Conservation (phyloP, 495 filamentous ascomycete genomes). For the Podospora sp. region DNA sequence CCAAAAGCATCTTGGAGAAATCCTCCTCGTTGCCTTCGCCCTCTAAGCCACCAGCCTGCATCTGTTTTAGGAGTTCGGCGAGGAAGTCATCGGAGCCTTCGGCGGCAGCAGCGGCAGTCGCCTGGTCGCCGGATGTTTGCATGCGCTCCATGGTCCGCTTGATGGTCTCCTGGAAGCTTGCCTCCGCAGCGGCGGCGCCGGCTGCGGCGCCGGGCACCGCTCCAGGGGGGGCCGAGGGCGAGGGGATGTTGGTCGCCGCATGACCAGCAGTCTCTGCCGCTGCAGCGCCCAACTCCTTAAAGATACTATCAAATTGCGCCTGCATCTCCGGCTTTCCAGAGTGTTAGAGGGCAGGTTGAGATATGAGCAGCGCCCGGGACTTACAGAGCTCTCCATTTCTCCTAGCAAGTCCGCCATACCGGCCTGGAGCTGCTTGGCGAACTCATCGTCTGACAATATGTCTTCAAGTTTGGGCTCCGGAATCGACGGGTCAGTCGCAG, state of each 20-base stretch:
- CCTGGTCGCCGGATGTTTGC: constrained; percentile 80
- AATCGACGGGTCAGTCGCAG: constrained; percentile 9
- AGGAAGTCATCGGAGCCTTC: constrained; percentile 77
- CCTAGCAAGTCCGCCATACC: constrained; percentile 85
- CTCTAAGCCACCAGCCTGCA: constrained; percentile 56
- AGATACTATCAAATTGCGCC: constrained; percentile 81
- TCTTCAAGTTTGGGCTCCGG: constrained; percentile 30
- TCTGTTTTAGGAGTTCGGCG: constrained; percentile 81
- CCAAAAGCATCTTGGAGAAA: constrained; percentile 87
- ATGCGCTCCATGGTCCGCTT: constrained; percentile 90
- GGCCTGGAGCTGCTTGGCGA: constrained; percentile 78
- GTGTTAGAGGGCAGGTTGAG: constrained; percentile 17
- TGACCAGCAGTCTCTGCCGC: constrained; percentile 36
- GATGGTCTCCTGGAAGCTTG: constrained; percentile 88
- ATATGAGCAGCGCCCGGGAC: constrained; percentile 12
- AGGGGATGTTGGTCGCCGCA: not conserved
- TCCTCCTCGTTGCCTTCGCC: constrained; percentile 78
- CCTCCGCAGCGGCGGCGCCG: constrained; percentile 45
- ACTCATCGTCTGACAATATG: constrained; percentile 65
- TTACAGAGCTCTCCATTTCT: constrained; percentile 63
- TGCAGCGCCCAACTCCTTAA: constrained; percentile 70
- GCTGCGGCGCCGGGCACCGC: constrained; percentile 32
- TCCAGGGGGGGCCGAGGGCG: constrained; percentile 21
- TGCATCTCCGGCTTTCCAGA: constrained; percentile 68
- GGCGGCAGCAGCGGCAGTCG: constrained; percentile 73